These are phyloP conservation scores for Kalaharituber pfeilii DNA, from an alignment of 2,329 filamentous ascomycete species.

Conservation along the genomic window DNA sequence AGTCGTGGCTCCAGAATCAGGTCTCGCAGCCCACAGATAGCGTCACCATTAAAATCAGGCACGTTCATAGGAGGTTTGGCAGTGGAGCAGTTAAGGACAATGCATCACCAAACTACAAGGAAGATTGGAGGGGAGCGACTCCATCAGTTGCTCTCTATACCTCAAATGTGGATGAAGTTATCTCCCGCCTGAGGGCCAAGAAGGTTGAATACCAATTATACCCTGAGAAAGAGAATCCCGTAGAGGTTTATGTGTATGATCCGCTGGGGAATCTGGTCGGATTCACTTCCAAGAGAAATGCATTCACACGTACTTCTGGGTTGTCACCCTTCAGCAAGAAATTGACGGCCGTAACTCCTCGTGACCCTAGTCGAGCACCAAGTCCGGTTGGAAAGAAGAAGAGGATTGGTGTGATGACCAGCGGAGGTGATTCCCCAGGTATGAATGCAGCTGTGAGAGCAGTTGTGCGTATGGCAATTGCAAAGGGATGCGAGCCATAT, in stretches of 20 bases:
- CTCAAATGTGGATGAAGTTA: conserved; percentile 13
- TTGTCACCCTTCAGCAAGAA: not conserved
- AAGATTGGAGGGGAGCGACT: conserved; percentile 21
- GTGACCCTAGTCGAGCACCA: not conserved
- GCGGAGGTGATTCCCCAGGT: conserved; percentile 80
- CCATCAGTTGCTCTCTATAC: conserved; percentile 21
- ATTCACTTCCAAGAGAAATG: conserved; percentile 21
- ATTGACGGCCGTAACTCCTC: not conserved
- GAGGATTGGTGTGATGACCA: conserved; percentile 79
- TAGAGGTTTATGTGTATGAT: conserved; percentile 22
- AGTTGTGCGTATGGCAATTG: conserved; percentile 78
- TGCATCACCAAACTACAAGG: conserved; percentile 8
- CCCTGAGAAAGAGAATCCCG: conserved; percentile 18
- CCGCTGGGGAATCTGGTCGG: conserved; percentile 22
- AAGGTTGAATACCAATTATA: conserved; percentile 18
- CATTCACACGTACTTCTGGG: conserved; percentile 13
- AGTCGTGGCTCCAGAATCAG: conserved; percentile 20
- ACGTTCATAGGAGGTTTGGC: conserved; percentile 10
- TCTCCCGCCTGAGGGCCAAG: conserved; percentile 16
- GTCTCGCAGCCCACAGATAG: conserved; percentile 5
- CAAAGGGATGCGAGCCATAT: conserved; percentile 62
- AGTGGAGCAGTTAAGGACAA: conserved; percentile 4
- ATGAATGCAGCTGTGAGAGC: conserved; percentile 88
- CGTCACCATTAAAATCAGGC: conserved; percentile 21
- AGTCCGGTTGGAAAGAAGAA: conserved; percentile 32